phyloP scores from a whole-genome alignment of 2,329 filamentous ascomycete species.

The Penicillium sp. region DNA sequence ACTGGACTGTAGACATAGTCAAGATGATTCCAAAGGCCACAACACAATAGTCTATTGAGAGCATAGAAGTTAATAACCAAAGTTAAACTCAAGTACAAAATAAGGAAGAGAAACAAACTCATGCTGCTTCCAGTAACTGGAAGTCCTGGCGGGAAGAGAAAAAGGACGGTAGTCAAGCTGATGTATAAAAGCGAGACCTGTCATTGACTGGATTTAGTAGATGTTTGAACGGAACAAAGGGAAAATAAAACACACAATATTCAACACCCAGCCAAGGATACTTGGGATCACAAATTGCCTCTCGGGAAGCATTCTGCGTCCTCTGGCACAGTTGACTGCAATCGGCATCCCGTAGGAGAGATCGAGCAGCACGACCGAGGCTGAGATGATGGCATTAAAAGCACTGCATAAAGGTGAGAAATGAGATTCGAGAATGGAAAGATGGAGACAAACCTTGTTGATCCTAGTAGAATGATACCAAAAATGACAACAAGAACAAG shows the following conservation, averaged over 20 bases:
- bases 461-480: conserved; percentile 71
- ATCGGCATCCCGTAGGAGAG: conserved; percentile 76
- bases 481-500: conserved; percentile 67
- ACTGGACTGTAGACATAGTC: conserved; percentile 61
- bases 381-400: conserved; percentile 72
- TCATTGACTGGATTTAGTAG: conserved; percentile 28
- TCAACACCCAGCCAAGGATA: conserved; percentile 63
- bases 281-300: conserved; percentile 62
- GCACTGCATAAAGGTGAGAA: conserved; percentile 48
- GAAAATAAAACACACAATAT: conserved; percentile 48
- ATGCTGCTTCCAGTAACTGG: conserved; percentile 70
- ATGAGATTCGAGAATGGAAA: conserved; percentile 22
- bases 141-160: conserved; percentile 71
- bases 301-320: conserved; percentile 67
- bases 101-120: conserved; percentile 53
- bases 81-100: background rate
- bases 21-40: conserved; percentile 64
- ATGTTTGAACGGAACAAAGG: no score
- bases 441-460: conserved; percentile 40
- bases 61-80: conserved; percentile 4
- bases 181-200: conserved; percentile 65
- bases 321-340: conserved; percentile 68
- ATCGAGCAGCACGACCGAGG: conserved; percentile 72
- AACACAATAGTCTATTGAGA: conserved; percentile 45
- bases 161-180: conserved; percentile 72